Conservation (phyloP, 2,329 filamentous ascomycete genomes). For the Polytolypa hystricis region DNA sequence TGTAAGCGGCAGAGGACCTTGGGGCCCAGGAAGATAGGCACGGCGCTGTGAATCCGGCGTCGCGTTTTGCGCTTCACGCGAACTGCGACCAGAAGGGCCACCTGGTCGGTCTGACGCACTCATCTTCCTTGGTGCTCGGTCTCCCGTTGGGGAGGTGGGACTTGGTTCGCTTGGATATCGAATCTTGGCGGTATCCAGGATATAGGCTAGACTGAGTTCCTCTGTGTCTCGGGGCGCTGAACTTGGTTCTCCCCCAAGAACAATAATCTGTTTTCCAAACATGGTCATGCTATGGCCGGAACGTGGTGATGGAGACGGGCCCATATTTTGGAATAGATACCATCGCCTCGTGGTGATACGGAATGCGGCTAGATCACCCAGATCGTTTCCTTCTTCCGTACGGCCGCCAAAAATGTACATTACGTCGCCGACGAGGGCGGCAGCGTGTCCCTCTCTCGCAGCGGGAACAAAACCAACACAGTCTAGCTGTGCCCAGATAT, state of each 20-base stretch:
- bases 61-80: constrained; percentile 31
- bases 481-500: constrained; percentile 78
- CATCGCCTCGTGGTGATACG: constrained; percentile 73
- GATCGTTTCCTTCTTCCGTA: constrained; percentile 81
- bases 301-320: constrained; percentile 80
- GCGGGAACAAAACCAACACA: constrained; percentile 97
- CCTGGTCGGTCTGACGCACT: constrained; percentile 33
- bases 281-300: constrained; percentile 98
- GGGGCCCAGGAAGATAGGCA: constrained; percentile 24
- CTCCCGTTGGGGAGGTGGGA: constrained; percentile 28
- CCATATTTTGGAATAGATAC: constrained; percentile 99
- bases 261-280: constrained; percentile 82
- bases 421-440: constrained; percentile 86
- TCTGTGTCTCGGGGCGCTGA: constrained; percentile 68
- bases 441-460: constrained; percentile 86
- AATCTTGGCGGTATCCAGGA: constrained; percentile 92
- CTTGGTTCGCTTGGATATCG: constrained; percentile 73
- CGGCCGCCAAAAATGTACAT: constrained; percentile 99
- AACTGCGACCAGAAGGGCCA: constrained; percentile 30
- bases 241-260: constrained; percentile 88
- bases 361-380: constrained; percentile 86
- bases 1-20: constrained; percentile 31
- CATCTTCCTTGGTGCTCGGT: constrained; percentile 32
- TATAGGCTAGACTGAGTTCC: constrained; percentile 79
- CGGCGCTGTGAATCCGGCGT: constrained; percentile 27